phyloP scores from a whole-genome alignment of 148 eudicot genomes.

The Rhododendron simsii region DNA sequence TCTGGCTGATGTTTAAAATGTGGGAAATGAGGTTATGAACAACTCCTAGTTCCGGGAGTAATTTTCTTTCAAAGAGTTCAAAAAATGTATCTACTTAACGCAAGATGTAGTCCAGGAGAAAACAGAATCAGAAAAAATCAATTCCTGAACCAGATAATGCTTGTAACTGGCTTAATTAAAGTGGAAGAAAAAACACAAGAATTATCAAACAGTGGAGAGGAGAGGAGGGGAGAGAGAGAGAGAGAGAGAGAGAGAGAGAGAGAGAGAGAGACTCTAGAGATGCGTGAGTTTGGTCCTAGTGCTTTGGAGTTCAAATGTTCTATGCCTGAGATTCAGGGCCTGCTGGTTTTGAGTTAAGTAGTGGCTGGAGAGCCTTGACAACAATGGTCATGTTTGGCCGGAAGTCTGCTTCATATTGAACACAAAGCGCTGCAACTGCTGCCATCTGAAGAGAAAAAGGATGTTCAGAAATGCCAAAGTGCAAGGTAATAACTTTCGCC shows the following conservation, averaged over 20 bases:
- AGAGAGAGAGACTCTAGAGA: not conserved
- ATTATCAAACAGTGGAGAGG: not conserved
- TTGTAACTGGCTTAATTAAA: not conserved
- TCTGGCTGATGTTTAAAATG: not conserved
- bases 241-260: not conserved
- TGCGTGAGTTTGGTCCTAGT: not conserved
- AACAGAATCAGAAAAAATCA: not conserved
- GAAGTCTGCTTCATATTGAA: conserved; percentile 94
- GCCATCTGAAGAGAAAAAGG: conserved; percentile 57
- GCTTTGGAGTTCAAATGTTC: not conserved
- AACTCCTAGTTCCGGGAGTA: not conserved
- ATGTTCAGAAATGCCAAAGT: not conserved
- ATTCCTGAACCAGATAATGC: not conserved
- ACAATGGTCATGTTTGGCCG: conserved; percentile 97
- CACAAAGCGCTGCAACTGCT: conserved; percentile 95
- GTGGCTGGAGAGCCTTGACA: conserved; percentile 93
- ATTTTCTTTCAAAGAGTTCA: not conserved
- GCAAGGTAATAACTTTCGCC: not conserved
- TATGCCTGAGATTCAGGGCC: conserved; percentile 39
- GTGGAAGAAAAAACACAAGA: not conserved
- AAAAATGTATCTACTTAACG: not conserved
- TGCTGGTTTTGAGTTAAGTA: conserved; percentile 59
- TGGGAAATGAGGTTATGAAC: not conserved
- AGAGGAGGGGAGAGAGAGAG: not conserved
- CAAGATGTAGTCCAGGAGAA: not conserved